Evolutionary conservation across 441 rosid species (phyloP).

Genomic region (Gossypium trilobum): DNA sequence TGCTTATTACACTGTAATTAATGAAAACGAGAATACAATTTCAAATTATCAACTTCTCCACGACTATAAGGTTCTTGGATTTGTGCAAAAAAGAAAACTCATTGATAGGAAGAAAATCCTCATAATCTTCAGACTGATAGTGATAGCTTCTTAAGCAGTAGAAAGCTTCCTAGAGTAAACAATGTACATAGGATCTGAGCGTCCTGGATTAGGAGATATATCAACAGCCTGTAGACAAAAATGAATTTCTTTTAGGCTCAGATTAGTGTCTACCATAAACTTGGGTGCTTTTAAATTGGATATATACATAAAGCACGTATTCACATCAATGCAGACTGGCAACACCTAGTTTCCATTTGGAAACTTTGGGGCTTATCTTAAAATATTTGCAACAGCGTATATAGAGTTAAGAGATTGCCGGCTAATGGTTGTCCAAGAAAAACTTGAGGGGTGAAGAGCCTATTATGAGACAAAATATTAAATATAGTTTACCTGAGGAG

Average conservation of each 20-base stretch:
- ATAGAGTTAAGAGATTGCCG: background rate
- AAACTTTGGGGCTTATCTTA: background rate
- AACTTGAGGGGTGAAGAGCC: background rate
- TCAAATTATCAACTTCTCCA: background rate
- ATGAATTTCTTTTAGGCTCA: background rate
- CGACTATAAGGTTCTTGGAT: background rate
- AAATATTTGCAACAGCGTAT: background rate
- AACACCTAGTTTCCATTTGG: background rate
- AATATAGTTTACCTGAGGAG: conserved; percentile 56
- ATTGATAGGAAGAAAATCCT: conserved; percentile 2
- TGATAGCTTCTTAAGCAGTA: conserved; percentile 26
- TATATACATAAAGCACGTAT: background rate
- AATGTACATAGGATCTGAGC: conserved; percentile 71
- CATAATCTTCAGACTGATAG: background rate
- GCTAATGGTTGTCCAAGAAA: background rate
- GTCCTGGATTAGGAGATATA: conserved; percentile 84
- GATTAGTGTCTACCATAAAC: background rate
- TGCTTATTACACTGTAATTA: background rate
- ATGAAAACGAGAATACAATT: conserved; percentile 16
- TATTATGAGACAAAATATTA: background rate
- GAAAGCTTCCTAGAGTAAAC: conserved; percentile 67
- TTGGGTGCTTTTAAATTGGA: background rate
- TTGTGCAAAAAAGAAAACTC: background rate
- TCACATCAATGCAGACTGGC: background rate
- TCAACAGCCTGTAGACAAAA: conserved; percentile 60